A percentile compares a stretch with the other conserved stretches of the same genome.
Evolutionary conservation across 139 green algal genomes (phyloP).

Genomic region (Marvania coccoides): DNA sequence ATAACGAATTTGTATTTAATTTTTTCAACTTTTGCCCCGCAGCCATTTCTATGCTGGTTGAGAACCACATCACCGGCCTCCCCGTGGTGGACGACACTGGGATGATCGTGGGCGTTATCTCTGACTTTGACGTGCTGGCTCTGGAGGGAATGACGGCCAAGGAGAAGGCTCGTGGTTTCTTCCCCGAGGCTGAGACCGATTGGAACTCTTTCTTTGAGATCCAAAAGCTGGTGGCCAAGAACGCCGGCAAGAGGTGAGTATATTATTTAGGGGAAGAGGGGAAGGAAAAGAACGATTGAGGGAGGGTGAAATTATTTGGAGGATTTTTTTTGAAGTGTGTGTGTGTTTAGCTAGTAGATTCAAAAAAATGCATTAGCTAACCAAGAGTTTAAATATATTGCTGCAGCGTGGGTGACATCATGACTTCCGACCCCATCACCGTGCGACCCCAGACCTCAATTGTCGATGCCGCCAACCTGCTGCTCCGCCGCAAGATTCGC

Average conservation of each 20-base stretch:
- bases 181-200: constrained; percentile 40
- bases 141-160: constrained; percentile 52
- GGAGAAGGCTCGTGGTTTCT: constrained; percentile 35
- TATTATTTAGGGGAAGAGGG: no score
- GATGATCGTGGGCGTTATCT: constrained; percentile 63
- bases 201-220: constrained; percentile 62
- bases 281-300: no score
- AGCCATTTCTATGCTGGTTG: constrained; percentile 49
- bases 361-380: no score
- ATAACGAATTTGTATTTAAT: not conserved
- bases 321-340: no score
- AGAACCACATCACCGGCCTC: constrained; percentile 48
- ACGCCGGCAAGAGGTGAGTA: constrained; percentile 45
- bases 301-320: no score
- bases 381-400: no score
- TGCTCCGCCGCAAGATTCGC: constrained; percentile 24
- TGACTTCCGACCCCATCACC: constrained; percentile 58
- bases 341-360: no score
- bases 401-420: constrained; percentile 66
- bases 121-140: constrained; percentile 74
- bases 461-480: constrained; percentile 48
- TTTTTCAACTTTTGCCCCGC: not conserved
- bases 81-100: constrained; percentile 42
- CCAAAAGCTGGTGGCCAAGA: constrained; percentile 57
- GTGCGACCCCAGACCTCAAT: constrained; percentile 54